Evolutionary conservation across 495 filamentous ascomycete species (phyloP), one percentile per base, ranked within the genome.

Genomic region (Geoglossum glabrum): DNA sequence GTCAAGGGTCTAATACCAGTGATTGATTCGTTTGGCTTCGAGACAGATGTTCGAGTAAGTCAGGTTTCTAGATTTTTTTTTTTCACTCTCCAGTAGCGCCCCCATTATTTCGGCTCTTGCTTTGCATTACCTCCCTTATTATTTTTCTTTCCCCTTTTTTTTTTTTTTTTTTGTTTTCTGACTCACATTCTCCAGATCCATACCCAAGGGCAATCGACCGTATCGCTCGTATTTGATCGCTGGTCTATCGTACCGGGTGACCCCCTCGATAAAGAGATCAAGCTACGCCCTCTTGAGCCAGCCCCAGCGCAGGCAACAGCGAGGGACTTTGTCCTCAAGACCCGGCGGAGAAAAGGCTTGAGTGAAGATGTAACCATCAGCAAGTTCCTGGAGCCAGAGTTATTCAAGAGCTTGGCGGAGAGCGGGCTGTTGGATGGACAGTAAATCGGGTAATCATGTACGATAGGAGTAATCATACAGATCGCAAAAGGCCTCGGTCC

Each of bases 211-310:
- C 85, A 90, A 66, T 86, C 87, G 31, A 85, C 86, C 67, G 79
- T 95, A 52, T 88, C 81, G 63, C 74, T 97, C n/a, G 86, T 89
- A 0, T 98, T 98, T 69, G 92, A 98, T 63, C 80, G 87, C 43
- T 98, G 92, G 92, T 86, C 75, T 61, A 84, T 95, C 55, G 89
- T 98, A 3, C 92, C 92, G 3, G 92, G 92, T 51, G 93, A 98
- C 66, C 92, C 92, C 26, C 73, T 98, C 9, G 93, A 98, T 64
- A 84, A 82, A 62, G 86, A 90, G 33, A 78, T 87, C 40, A 83
- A 88, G 61, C 70, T 89, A 34, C 76, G 85, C 47, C 86, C 88
- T 28, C 70, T 98, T 59, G 89, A 97, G 71, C 88, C 86, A 63
- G 92, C 93, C 4, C 73, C 74, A 40, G 84, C 85, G 59, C 84